phyloP scores from a whole-genome alignment of 192 early-diverging fungal species.

The Coemansia sp. region DNA sequence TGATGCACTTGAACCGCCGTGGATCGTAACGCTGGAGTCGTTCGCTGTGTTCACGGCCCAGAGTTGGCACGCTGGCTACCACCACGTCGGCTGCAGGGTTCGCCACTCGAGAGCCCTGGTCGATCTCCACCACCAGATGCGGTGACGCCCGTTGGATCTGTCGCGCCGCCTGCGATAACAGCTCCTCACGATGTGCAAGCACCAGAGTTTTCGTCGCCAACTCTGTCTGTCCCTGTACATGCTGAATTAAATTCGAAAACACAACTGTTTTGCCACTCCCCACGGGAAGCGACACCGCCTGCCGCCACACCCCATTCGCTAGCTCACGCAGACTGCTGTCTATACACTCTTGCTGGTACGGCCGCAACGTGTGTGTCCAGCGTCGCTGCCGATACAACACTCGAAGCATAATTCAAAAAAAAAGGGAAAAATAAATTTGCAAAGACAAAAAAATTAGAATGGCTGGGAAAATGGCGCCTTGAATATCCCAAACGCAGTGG shows the following conservation, averaged over 20 bases:
- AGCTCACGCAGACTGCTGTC: conserved; percentile 60
- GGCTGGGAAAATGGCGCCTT: conserved; percentile 34
- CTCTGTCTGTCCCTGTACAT: conserved; percentile 60
- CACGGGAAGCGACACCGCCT: conserved; percentile 78
- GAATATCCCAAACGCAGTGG: conserved; percentile 37
- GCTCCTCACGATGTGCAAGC: conserved; percentile 86
- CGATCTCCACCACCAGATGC: conserved; percentile 61
- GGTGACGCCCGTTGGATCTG: conserved; percentile 68
- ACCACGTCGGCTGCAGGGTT: conserved; percentile 68
- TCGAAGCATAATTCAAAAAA: background rate
- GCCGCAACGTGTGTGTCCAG: conserved; percentile 52
- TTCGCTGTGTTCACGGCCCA: conserved; percentile 56
- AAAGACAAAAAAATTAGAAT: conserved; percentile 8
- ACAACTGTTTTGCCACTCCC: conserved; percentile 92
- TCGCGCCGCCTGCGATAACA: conserved; percentile 74
- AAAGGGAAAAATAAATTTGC: conserved; percentile 9
- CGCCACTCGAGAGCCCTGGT: conserved; percentile 64
- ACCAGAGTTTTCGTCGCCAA: conserved; percentile 76
- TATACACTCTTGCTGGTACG: conserved; percentile 89
- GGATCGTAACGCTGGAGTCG: conserved; percentile 72
- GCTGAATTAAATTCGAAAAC: conserved; percentile 77
- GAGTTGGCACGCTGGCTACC: conserved; percentile 73
- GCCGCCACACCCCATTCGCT: conserved; percentile 61
- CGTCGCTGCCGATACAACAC: background rate
- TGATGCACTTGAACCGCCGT: conserved; percentile 75